phyloP scores from a whole-genome alignment of 1,284 basidiomycete genomes.

The Testicularia cyperi region DNA sequence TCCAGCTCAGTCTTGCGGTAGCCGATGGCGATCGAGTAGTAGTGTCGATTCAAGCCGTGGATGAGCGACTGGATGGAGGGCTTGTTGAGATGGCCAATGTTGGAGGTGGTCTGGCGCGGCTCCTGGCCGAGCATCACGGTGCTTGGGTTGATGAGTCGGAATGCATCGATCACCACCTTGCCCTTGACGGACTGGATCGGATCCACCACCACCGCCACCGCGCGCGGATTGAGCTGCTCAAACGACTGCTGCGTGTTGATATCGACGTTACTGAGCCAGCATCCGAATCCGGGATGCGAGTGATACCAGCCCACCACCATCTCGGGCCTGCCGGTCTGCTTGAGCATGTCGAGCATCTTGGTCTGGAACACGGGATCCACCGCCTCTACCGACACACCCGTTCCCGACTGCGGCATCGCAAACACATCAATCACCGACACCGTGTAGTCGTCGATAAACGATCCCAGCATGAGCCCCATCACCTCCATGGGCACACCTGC shows the following conservation, averaged over 20 bases:
- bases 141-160: slow-evolving; percentile 67
- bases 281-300: slow-evolving; percentile 98
- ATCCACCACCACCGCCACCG: slow-evolving; percentile 96
- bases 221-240: slow-evolving; percentile 89
- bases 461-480: slow-evolving; percentile 98
- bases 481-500: slow-evolving; percentile 99
- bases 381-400: slow-evolving; percentile 96
- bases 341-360: slow-evolving; percentile 98
- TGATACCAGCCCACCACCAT: slow-evolving; percentile 99
- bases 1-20: slow-evolving; percentile 60
- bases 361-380: slow-evolving; percentile 99
- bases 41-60: slow-evolving; percentile 60
- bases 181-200: slow-evolving; percentile 96
- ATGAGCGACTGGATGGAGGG: slow-evolving; percentile 82
- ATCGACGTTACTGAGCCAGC: slow-evolving; percentile 98
- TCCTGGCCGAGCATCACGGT: slow-evolving; percentile 74
- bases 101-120: slow-evolving; percentile 94
- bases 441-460: slow-evolving; percentile 94
- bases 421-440: slow-evolving; percentile 93
- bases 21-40: slow-evolving; percentile 59
- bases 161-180: slow-evolving; percentile 94
- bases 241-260: slow-evolving; percentile 99
- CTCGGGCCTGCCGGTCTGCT: slow-evolving; percentile 96
- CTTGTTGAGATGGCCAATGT: slow-evolving; percentile 98
- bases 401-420: slow-evolving; percentile 99